Evolutionary conservation across 345 rosid genomes (phyloP), one percentile per base, ranked within the genome.

Genomic region (Eucalyptus camaldulensis): DNA sequence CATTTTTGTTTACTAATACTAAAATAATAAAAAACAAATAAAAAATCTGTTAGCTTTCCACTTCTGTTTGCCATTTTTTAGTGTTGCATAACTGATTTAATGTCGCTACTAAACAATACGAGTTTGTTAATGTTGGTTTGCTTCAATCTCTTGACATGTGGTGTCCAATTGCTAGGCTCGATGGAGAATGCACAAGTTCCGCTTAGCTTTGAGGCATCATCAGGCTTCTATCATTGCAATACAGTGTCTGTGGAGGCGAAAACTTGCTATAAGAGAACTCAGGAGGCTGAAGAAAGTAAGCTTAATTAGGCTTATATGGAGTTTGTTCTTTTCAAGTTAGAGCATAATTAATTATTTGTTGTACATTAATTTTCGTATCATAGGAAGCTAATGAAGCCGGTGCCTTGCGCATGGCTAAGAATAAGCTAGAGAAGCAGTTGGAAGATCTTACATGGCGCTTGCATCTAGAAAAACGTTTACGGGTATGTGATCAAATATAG

Each of bases 301-400:
- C 49, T 65, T 40, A 76, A 76, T 76, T 22, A 21, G 29, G 40
- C 43, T 80, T 80, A 80, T 27, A 58, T 45, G 49, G 37, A 62
- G 13, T 47, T 50, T 62, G 31, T 87, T 87, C 54, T 87, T 29
- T 81, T 56, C 85, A 40, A 37, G 85, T 21, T 40, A 40, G 54
- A 62, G 47, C 56, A 58, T 60, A 47, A 87, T 69, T 87, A 47
- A 80, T 53, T 88, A 40, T 80, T 62, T 88, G 53, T 27, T 67
- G 56, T 87, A 13, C 33, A 33, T 92, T 72, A 3, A 51, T 83
- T 89, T 33, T 69, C 80, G n/a, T 90, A 88, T 91, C 47, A 87
- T 95, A 97, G 98, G 97, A 93, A 91, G 99, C 99, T 91, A 96
- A 95, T 93, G 99, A 97, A 95, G 88, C 98, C 24, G 99, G 99